These are phyloP conservation scores for Colletotrichum navitas DNA, from an alignment of 2,329 filamentous ascomycete species.

Conservation along the genomic window DNA sequence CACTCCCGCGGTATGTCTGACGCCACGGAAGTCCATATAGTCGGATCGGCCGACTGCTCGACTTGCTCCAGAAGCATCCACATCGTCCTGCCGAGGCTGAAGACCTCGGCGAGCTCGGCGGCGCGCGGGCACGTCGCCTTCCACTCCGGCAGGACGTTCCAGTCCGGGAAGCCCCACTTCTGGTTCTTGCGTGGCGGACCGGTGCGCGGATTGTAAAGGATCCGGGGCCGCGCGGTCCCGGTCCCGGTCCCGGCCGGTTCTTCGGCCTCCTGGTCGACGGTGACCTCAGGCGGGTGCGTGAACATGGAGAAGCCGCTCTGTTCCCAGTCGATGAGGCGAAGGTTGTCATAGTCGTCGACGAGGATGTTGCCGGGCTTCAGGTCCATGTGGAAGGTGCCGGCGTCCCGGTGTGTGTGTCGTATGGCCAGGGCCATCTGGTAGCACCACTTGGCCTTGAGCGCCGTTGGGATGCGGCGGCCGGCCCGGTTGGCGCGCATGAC, in stretches of 20 bases:
- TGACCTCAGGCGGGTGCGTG: conserved; percentile 42
- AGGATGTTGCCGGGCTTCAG: conserved; percentile 50
- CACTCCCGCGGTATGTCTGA: conserved; percentile 36
- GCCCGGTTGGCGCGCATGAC: conserved; percentile 39
- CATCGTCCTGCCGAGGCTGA: conserved; percentile 43
- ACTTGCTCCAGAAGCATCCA: conserved; percentile 44
- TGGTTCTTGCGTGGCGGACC: conserved; percentile 40
- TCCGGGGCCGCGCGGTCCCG: conserved; percentile 7
- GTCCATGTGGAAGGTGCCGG: conserved; percentile 48
- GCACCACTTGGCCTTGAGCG: conserved; percentile 45
- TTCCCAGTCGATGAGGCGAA: conserved; percentile 47
- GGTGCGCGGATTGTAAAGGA: conserved; percentile 41
- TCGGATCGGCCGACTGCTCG: conserved; percentile 34
- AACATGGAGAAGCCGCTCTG: conserved; percentile 45
- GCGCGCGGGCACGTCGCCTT: conserved; percentile 41
- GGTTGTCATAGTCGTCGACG: conserved; percentile 40
- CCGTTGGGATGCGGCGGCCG: conserved; percentile 35
- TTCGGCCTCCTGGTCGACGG: conserved; percentile 38
- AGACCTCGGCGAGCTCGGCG: conserved; percentile 44
- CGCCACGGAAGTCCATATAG: conserved; percentile 29
- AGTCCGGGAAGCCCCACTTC: conserved; percentile 38
- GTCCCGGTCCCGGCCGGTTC: conserved; percentile 2
- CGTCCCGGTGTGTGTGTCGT: conserved; percentile 43
- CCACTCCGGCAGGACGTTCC: conserved; percentile 44
- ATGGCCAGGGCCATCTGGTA: conserved; percentile 45